Evolutionary conservation across 176 grass and related monocot genomes (phyloP).

Genomic region (Secale cereale): DNA sequence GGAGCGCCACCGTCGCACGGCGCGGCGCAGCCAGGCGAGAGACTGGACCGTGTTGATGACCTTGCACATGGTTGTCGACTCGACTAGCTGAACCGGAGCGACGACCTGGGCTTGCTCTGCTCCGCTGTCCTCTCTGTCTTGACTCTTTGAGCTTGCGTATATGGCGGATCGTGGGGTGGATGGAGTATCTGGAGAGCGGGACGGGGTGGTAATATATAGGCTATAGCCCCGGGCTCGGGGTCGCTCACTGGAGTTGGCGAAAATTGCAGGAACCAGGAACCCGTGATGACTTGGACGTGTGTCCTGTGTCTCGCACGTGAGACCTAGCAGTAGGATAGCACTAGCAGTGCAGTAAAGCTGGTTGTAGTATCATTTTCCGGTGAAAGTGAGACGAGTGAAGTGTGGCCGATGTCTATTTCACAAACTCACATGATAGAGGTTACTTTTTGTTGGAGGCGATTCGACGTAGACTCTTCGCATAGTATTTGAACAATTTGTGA

Average conservation of each 20-base stretch:
- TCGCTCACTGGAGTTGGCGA: not conserved
- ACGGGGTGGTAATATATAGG: slow-evolving; percentile 15
- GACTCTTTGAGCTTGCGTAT: not conserved
- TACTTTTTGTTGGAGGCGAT: not conserved
- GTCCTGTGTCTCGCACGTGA: not conserved
- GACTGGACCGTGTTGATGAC: slow-evolving; percentile 25
- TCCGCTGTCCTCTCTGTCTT: not conserved
- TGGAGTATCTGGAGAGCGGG: not conserved
- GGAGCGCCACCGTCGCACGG: slow-evolving; percentile 29
- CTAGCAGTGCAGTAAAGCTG: not conserved
- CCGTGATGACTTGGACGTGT: not conserved
- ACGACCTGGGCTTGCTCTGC: not conserved
- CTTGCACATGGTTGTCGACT: slow-evolving; percentile 27
- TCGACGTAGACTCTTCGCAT: not conserved
- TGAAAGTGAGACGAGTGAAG: not conserved
- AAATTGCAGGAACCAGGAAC: not conserved
- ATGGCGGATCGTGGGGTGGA: not conserved
- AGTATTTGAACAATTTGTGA: too few relatives aligned
- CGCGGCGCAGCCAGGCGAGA: slow-evolving; percentile 24
- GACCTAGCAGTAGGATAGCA: not conserved
- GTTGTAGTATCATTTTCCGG: not conserved
- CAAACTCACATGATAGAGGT: not conserved
- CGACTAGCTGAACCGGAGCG: not conserved
- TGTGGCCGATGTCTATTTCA: not conserved
- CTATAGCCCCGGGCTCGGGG: not conserved